Evolutionary conservation across 75 land plant genomes (phyloP).

Genomic region (Isoetes taiwanensis): DNA sequence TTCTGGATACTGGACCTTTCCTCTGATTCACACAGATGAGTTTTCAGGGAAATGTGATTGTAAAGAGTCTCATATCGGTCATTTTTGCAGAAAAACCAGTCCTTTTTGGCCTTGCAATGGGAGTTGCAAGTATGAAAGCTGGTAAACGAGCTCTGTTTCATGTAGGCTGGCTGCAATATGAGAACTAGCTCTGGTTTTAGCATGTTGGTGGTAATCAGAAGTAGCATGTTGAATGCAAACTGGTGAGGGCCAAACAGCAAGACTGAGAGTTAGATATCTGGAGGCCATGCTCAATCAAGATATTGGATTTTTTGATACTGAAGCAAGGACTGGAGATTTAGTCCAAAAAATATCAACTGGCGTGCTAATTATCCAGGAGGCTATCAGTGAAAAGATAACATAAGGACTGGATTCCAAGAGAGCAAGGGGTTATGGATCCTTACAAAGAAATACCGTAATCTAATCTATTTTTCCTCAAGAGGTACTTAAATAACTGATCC

Average conservation of each 20-base stretch:
- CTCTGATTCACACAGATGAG: too few species aligned
- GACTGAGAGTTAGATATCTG: background rate
- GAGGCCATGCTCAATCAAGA: slow-evolving; percentile 2
- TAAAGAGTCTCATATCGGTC: too few species aligned
- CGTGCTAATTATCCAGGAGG: background rate
- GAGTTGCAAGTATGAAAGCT: slow-evolving; percentile 74
- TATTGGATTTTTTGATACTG: background rate
- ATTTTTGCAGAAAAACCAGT: slow-evolving; percentile 52
- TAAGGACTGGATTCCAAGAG: too few species aligned
- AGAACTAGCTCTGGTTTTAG: too few species aligned
- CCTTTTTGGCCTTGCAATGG: slow-evolving; percentile 72
- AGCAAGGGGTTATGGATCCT: too few species aligned
- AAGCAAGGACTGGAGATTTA: background rate
- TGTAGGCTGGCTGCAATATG: slow-evolving; percentile 80
- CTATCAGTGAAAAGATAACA: slow-evolving; percentile 1
- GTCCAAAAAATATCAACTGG: background rate
- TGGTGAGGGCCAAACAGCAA: background rate
- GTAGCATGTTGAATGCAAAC: slow-evolving; percentile 5
- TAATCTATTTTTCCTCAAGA: too few species aligned
- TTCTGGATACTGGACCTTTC: too few species aligned
- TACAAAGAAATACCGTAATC: too few species aligned
- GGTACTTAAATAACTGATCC: too few species aligned
- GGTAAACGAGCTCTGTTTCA: slow-evolving; percentile 83
- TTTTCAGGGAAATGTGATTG: too few species aligned
- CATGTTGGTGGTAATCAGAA: background rate